phyloP scores from a whole-genome alignment of 1,139 yeast species.

The Tardiomyces depauwii region DNA sequence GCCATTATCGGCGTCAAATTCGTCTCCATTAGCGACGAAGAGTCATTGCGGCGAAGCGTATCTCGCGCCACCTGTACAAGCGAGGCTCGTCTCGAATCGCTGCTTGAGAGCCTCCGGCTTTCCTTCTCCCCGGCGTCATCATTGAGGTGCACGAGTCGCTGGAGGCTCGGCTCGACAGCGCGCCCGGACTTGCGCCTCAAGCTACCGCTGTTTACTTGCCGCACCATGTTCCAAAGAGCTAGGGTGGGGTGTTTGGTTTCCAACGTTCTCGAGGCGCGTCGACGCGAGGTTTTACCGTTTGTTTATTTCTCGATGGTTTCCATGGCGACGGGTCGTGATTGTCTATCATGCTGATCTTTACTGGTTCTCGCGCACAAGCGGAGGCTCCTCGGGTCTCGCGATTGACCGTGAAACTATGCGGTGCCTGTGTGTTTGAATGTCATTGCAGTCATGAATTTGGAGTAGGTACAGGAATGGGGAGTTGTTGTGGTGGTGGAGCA shows the following conservation, averaged over 20 bases:
- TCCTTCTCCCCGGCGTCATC: conserved; percentile 22
- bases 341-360: too few relatives aligned
- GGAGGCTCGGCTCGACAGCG: conserved; percentile 1
- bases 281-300: neutral
- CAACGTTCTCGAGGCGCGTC: neutral
- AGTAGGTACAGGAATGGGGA: too few relatives aligned
- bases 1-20: conserved; percentile 21
- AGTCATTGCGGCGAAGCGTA: conserved; percentile 1
- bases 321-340: neutral
- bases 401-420: too few relatives aligned
- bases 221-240: neutral
- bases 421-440: too few relatives aligned
- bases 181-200: neutral
- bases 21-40: neutral
- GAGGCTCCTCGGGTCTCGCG: too few relatives aligned
- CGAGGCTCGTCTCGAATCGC: conserved; percentile 3
- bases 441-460: too few relatives aligned
- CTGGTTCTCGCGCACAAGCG: too few relatives aligned
- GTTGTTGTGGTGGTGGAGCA: too few relatives aligned
- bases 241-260: neutral
- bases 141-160: conserved; percentile 12
- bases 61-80: conserved; percentile 1
- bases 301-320: neutral
- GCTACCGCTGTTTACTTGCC: neutral
- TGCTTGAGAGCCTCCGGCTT: conserved; percentile 11